phyloP scores from a whole-genome alignment of 202 grass and related monocot species.

The Bolboschoenoplectus hybrid region DNA sequence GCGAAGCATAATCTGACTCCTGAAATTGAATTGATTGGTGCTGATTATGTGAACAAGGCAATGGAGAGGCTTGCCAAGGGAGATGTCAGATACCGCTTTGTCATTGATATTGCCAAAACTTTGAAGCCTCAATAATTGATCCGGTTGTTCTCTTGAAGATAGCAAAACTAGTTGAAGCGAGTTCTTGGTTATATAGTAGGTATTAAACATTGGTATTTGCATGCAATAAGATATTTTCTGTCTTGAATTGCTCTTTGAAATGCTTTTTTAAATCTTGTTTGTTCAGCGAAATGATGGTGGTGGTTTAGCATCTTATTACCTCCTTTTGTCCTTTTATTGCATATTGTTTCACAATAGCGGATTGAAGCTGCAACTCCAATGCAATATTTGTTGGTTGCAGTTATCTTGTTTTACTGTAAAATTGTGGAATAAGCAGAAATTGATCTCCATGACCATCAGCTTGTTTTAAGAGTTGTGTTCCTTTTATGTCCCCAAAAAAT shows the following conservation, averaged over 20 bases:
- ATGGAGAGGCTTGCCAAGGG: slow-evolving; percentile 60
- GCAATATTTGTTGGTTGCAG: not conserved
- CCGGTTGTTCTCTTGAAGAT: not conserved
- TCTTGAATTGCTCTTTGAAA: not conserved
- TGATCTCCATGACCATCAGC: not conserved
- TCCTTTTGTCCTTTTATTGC: not conserved
- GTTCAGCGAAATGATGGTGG: not conserved
- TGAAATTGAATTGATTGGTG: slow-evolving; percentile 64
- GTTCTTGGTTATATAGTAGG: slow-evolving; percentile 1
- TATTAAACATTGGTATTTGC: not conserved
- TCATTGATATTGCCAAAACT: slow-evolving; percentile 81
- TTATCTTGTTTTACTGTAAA: not conserved
- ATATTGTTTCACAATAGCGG: not conserved
- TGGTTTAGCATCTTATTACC: not conserved
- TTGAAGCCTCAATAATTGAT: slow-evolving; percentile 42
- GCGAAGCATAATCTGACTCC: slow-evolving; percentile 64
- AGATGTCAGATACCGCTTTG: slow-evolving; percentile 69
- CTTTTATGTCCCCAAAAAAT: not conserved
- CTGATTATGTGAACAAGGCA: slow-evolving; percentile 64
- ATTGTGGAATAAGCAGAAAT: not conserved
- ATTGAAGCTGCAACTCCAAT: not conserved
- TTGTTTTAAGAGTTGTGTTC: not conserved
- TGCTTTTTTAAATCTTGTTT: not conserved
- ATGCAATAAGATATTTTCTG: not conserved
- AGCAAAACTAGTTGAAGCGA: not conserved